These are phyloP conservation scores for Cladobotryum mycophilum DNA, from an alignment of 2,329 filamentous ascomycete genomes.

Conservation along the genomic window DNA sequence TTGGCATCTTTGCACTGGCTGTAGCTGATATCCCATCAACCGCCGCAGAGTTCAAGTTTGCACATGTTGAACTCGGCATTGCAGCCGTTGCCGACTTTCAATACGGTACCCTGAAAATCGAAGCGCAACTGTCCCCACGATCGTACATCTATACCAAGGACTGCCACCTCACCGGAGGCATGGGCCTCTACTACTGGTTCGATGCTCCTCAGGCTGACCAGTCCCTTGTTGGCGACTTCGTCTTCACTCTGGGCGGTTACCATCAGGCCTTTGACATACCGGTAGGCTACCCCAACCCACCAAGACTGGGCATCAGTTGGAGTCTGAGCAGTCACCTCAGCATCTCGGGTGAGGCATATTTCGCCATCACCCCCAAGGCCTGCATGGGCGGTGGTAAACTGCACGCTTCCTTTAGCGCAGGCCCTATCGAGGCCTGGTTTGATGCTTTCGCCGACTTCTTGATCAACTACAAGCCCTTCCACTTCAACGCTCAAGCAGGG, in stretches of 20 bases:
- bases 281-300: slow-evolving; percentile 29
- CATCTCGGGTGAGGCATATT: slow-evolving; percentile 37
- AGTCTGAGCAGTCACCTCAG: slow-evolving; percentile 22
- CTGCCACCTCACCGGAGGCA: slow-evolving; percentile 38
- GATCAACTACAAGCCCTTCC: slow-evolving; percentile 35
- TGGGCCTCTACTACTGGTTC: slow-evolving; percentile 36
- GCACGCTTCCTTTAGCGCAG: slow-evolving; percentile 22
- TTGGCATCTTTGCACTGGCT: slow-evolving; percentile 30
- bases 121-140: slow-evolving; percentile 33
- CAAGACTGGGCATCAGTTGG: slow-evolving; percentile 34
- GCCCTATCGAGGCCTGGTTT: slow-evolving; percentile 32
- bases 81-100: slow-evolving; percentile 27
- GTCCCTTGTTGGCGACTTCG: slow-evolving; percentile 31
- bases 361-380: slow-evolving; percentile 38
- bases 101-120: slow-evolving; percentile 28
- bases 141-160: slow-evolving; percentile 33
- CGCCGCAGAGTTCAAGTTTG: slow-evolving; percentile 19
- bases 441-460: slow-evolving; percentile 35
- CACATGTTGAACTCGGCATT: slow-evolving; percentile 34
- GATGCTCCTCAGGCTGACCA: slow-evolving; percentile 14
- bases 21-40: slow-evolving; percentile 23
- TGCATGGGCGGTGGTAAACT: slow-evolving; percentile 37
- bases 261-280: slow-evolving; percentile 32
- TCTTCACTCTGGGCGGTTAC: slow-evolving; percentile 41
- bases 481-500: slow-evolving; percentile 23